Evolutionary conservation across 2,329 filamentous ascomycete genomes (phyloP), one percentile per base, ranked within the genome.

Genomic region (Lithohypha guttulata): DNA sequence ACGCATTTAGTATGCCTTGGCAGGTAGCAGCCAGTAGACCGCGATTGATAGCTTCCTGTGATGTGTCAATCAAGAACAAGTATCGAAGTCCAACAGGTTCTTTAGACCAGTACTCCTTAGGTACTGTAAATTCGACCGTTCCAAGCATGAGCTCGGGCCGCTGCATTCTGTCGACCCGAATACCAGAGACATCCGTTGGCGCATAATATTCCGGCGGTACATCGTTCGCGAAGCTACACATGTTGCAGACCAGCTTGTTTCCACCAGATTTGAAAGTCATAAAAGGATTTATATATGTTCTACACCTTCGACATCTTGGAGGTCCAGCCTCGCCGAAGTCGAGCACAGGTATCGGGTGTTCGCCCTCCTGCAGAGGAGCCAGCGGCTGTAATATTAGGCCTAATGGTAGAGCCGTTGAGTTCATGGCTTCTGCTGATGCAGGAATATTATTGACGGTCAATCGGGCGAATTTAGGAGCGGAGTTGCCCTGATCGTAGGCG

Each of bases 21-120:
- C 89, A 95, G 50, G 93, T 85, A 0, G 84, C 81, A 62, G 91
- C 82, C 18, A 96, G 62, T 56, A 93, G 94, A 0, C 89, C 89
- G 57, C 86, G 85, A 57, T 89, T 93, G 48, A 83, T 81, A 1
- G 89, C 78, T 61, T 95, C 89, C 51, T 93, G 84, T 3, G 84
- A 91, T 27, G 93, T 86, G 59, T 98, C 91, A 42, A 98, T 83
- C 47, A 95, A 60, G 59, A 98, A 98, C 8, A 98, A 66, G 75
- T 81, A 93, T 43, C 81, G 78, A 52, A 96, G 59, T 17, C 84
- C 86, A 10, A 91, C 83, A 1, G 91, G 91, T 57, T 93, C 81
- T 59, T 89, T 91, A 17, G 85, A 89, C 84, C 87, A 98, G 64
- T 98, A 98, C 63, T 98, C 91, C 64, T 95, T 96, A 11, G 91